phyloP scores from a whole-genome alignment of 1,139 yeast species.

The Pichia sp. region DNA sequence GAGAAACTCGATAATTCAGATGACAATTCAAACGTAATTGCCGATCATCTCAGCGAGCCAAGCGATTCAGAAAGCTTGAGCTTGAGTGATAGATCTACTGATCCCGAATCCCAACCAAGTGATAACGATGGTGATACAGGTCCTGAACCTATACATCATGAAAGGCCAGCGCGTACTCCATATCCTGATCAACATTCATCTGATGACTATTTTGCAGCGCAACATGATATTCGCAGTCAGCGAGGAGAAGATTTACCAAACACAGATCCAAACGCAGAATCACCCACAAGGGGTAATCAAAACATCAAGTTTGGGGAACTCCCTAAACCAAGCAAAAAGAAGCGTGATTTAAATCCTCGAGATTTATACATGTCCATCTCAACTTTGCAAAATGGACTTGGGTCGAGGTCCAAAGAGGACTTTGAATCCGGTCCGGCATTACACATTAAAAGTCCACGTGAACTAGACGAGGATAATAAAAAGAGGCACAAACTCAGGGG shows the following conservation, averaged over 20 bases:
- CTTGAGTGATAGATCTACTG: too few relatives aligned
- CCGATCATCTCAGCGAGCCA: slow-evolving; percentile 2
- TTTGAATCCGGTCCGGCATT: slow-evolving; percentile 75
- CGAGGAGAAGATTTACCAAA: too few relatives aligned
- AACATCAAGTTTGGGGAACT: slow-evolving; percentile 35
- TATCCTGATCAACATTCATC: too few relatives aligned
- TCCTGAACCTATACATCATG: too few relatives aligned
- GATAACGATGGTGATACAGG: too few relatives aligned
- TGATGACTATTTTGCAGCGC: too few relatives aligned
- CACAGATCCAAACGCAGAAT: too few relatives aligned
- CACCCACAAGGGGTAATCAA: slow-evolving; percentile 2
- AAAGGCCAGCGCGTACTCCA: too few relatives aligned
- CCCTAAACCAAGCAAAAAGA: slow-evolving; percentile 37
- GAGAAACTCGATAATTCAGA: not conserved
- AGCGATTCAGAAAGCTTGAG: too few relatives aligned
- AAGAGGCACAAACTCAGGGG: not conserved
- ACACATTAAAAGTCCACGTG: slow-evolving; percentile 73
- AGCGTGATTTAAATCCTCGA: slow-evolving; percentile 61
- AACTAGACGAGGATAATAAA: slow-evolving; percentile 52
- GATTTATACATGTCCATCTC: slow-evolving; percentile 82
- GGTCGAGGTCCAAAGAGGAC: slow-evolving; percentile 27
- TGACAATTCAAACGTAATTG: slow-evolving; percentile 18
- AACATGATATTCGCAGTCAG: too few relatives aligned
- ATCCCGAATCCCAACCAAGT: too few relatives aligned
- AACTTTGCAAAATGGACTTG: slow-evolving; percentile 54